Base-by-base conservation (phyloP, 148 eudicot species). In the Vaccinium macrocarpon region DNA sequence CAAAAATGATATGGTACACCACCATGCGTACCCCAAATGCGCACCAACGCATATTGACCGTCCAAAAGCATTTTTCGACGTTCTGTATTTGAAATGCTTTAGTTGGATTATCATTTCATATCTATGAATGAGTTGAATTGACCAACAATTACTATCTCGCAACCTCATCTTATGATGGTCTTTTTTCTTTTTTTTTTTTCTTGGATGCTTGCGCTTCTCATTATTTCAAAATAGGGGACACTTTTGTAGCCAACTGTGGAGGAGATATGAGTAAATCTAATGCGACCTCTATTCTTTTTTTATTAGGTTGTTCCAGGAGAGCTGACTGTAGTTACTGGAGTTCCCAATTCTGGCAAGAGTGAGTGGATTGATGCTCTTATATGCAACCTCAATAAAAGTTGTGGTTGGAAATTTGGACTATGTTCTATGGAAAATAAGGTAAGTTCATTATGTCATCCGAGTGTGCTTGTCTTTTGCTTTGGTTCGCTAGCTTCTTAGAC, bases 371-470 rank as follows among this genome's bases (percentile, higher is more conserved):
- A 97, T 90, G 96, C 99, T 82, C 92, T 97, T 48, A 35, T 95
- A 81, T 92, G 97, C 92, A 97, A 97, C 90, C 94, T 97, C 48
- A 93, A 88, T 89, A 86, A 81, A 80, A 91, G 86, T 87, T 87
- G 83, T 88, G 95, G 94, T 14, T 97, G 98, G 98, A 97, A 90
- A 80, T 97, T 97, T 90, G 98, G 92, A 38, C 95, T 97, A 62
- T 97, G 99, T 87, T 97, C 99, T 78, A 97, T 97, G 99, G 99
- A 97, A 84, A 97, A 97, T 85, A 91, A 89, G 97, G 99, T 92
- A 87, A 84, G 61, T 46, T 84, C 77, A 49, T 76, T 76, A 13
- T 27, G 76, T 53, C 18, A 21, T 23, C 81, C 61, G 78, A 27
- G 29, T 78, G 21, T 25, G 14, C 0, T 55, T 52, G 13, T 35